phyloP scores from a whole-genome alignment of 176 grass and related monocot genomes.

The Urochloa ruziziensis region DNA sequence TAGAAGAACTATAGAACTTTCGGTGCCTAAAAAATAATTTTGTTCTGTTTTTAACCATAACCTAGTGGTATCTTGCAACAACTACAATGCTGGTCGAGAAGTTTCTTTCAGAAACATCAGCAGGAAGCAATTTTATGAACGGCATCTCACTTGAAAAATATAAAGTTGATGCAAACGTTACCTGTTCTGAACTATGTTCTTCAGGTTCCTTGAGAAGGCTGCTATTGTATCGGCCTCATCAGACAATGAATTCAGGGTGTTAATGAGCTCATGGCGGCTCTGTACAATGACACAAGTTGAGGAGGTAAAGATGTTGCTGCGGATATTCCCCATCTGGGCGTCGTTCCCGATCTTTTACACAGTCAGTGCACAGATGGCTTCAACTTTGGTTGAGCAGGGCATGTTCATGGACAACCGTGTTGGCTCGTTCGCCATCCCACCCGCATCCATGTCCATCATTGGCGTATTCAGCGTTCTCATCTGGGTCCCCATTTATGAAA shows the following conservation, averaged over 20 bases:
- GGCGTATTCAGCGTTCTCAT: background rate
- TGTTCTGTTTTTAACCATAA: background rate
- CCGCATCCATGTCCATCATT: constrained; percentile 41
- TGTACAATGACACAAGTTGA: constrained; percentile 60
- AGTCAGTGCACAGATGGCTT: background rate
- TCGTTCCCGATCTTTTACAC: constrained; percentile 19
- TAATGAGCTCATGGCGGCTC: background rate
- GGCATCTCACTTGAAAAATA: background rate
- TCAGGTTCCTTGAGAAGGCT: constrained; percentile 53
- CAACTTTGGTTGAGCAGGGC: constrained; percentile 44
- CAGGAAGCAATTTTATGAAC: background rate
- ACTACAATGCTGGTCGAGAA: too few species aligned
- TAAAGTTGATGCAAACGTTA: background rate
- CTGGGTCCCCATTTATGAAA: constrained; percentile 37
- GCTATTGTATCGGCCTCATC: constrained; percentile 8
- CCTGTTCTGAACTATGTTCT: background rate
- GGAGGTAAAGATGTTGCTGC: constrained; percentile 44
- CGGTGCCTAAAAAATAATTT: background rate
- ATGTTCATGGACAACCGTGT: constrained; percentile 39
- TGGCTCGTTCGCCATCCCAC: constrained; percentile 30
- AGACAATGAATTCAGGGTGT: background rate
- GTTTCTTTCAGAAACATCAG: too few species aligned
- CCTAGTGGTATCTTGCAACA: background rate
- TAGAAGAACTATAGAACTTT: background rate
- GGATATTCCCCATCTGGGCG: constrained; percentile 30